A percentile compares a stretch with the other conserved stretches of the same genome.
phyloP scores from a whole-genome alignment of 352 stramenopile species.

The Pythium volutum region DNA sequence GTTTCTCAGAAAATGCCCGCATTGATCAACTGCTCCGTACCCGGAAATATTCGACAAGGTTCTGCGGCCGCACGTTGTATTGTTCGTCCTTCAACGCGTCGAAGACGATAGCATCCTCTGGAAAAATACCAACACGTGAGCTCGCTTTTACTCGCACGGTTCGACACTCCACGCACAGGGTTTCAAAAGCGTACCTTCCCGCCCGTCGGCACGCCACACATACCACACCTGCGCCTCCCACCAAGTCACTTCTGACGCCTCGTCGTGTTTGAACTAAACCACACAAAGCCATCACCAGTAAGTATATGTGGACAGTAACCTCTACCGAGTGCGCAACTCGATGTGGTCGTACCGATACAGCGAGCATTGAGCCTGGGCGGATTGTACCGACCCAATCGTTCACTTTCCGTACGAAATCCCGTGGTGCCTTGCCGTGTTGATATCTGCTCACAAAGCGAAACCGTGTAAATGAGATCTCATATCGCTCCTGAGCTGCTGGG shows the following conservation, averaged over 20 bases:
- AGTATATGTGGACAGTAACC: too few relatives aligned
- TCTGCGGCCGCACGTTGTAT: neutral
- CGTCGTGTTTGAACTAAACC: constrained; percentile 67
- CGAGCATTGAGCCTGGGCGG: constrained; percentile 50
- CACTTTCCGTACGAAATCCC: constrained; percentile 48
- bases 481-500: neutral
- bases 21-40: neutral
- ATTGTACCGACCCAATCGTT: constrained; percentile 57
- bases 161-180: neutral
- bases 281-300: neutral
- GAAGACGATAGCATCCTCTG: constrained; percentile 16
- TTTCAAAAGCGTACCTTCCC: constrained; percentile 35
- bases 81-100: constrained; percentile 5
- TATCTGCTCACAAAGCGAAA: constrained; percentile 28
- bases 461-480: constrained; percentile 6
- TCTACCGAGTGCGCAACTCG: neutral
- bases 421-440: constrained; percentile 39
- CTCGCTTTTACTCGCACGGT: too few relatives aligned
- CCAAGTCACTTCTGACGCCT: constrained; percentile 58
- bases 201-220: constrained; percentile 61
- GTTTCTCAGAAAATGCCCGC: neutral
- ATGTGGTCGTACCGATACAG: constrained; percentile 41
- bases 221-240: constrained; percentile 88
- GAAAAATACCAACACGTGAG: neutral
- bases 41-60: constrained; percentile 2